These are phyloP conservation scores for Pseudopediastrum boryanum DNA, from an alignment of 139 green algal genomes.

Conservation along the genomic window DNA sequence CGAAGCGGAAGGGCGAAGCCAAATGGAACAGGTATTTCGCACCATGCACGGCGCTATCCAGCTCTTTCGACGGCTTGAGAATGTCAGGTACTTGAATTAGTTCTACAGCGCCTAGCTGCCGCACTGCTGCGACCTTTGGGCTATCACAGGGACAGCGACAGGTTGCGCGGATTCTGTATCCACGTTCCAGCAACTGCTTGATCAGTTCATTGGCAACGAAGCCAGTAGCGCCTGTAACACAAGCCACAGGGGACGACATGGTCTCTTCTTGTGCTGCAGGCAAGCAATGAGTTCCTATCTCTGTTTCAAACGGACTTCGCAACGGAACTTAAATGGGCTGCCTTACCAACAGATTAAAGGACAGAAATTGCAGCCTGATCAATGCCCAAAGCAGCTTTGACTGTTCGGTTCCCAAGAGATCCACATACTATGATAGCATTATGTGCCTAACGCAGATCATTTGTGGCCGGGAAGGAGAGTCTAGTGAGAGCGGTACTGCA, in stretches of 20 bases:
- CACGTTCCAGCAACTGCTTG: conserved; percentile 39
- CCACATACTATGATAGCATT: too few relatives aligned
- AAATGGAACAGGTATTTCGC: conserved; percentile 77
- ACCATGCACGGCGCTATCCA: conserved; percentile 55
- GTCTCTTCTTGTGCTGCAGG: not conserved
- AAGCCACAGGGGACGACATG: conserved; percentile 1
- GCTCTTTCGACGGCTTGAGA: not conserved
- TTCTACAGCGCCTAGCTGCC: conserved; percentile 7
- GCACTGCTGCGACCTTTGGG: conserved; percentile 15
- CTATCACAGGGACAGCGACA: not conserved
- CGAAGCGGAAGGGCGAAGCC: conserved; percentile 72
- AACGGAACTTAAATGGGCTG: too few relatives aligned
- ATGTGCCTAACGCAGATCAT: too few relatives aligned
- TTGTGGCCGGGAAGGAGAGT: too few relatives aligned
- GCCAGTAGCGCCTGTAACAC: conserved; percentile 45
- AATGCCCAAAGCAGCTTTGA: too few relatives aligned
- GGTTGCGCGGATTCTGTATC: conserved; percentile 22
- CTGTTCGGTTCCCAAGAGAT: too few relatives aligned
- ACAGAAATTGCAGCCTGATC: too few relatives aligned
- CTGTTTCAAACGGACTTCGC: too few relatives aligned
- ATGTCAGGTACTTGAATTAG: conserved; percentile 26
- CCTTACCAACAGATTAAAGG: too few relatives aligned
- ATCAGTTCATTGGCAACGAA: conserved; percentile 52
- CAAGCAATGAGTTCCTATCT: too few relatives aligned
- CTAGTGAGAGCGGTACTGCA: too few relatives aligned